Conservation (phyloP, 2,329 filamentous ascomycete genomes). For the Xylariaceae sp. region DNA sequence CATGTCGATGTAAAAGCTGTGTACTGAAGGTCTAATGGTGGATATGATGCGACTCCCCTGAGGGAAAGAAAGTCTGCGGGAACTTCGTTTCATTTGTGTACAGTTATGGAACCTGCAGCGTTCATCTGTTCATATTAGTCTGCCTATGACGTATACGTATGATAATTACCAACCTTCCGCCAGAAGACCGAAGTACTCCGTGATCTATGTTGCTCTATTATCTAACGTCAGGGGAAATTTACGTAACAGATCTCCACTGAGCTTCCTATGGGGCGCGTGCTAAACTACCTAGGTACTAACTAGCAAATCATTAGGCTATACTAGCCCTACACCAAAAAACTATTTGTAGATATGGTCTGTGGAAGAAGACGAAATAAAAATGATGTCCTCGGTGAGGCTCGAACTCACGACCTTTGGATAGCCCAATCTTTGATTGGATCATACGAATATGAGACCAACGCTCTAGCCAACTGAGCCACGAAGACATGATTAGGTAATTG, state of each 20-base stretch:
- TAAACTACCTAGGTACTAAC: too few species aligned
- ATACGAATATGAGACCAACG: slow-evolving; percentile 49
- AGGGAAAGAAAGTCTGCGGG: too few species aligned
- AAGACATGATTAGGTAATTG: slow-evolving; percentile 42
- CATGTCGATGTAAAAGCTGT: slow-evolving; percentile 24
- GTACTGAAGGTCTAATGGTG: background rate
- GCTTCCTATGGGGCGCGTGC: too few species aligned
- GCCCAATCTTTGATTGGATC: slow-evolving; percentile 24
- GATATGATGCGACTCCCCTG: background rate
- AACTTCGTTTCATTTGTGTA: slow-evolving; percentile 2
- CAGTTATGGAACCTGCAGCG: slow-evolving; percentile 2
- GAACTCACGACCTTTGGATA: slow-evolving; percentile 59
- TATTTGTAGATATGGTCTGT: too few species aligned
- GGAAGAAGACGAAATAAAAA: too few species aligned
- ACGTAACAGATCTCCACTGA: too few species aligned
- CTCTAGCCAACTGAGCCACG: slow-evolving; percentile 52
- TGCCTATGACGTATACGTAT: background rate
- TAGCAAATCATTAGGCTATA: too few species aligned
- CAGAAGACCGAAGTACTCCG: too few species aligned
- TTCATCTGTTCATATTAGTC: slow-evolving; percentile 7
- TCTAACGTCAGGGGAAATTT: too few species aligned
- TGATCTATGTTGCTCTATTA: too few species aligned
- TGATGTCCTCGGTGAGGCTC: slow-evolving; percentile 53
- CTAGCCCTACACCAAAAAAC: too few species aligned
- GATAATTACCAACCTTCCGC: background rate